Base-by-base conservation (phyloP, 2,329 filamentous ascomycete genomes). In the Amesomyces nigricolor region DNA sequence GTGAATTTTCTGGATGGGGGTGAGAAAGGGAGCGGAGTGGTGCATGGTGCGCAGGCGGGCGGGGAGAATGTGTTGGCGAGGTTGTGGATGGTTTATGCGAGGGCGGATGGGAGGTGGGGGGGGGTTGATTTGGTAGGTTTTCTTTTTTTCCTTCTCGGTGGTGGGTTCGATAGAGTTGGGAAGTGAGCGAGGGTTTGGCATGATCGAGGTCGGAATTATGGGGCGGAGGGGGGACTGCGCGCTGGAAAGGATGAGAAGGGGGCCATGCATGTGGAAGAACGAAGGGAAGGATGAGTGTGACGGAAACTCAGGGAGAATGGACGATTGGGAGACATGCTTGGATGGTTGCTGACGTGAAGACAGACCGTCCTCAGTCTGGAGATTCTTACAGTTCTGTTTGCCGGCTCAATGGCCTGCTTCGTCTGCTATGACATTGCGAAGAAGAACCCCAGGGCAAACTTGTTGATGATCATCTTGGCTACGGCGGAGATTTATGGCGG, bases 51-150 rank as follows among this genome's bases (percentile, higher is more conserved):
- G 13, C 80, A 85, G 72, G 78, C 76, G 0, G 79, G 73, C 11
- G 79, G 76, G n/a, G 68, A 69, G 53, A 78, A 78, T 42, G 73
- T 77, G 9, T 75, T 83, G 65, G 82, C 80, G 8, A 73, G 78
- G 68, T 70, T 87, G 53, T 87, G 84, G 84, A 84, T 85, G 80
- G 83, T 87, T 7, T 87, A 87, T 59, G 82, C 82, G 9, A 74
- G 78, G 62, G 84, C 84, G 0, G 84, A 87, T 63, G 73, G 71
- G 64, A 71, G 84, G 53, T 87, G 84, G 84, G 83, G 75, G 1
- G 81, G 80, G 5, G 79, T 79, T 3, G 84, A 87, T 65, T 64
- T 85, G 61, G 77, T 79, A 68, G 9, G 75, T 37, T 40, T 37
- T 40, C 30, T 63, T 37, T 16, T 17, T 39, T 2, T 51, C 38